Base-by-base conservation (phyloP, 192 early-diverging fungal species). In the Rhizoclosmatium sp. region DNA sequence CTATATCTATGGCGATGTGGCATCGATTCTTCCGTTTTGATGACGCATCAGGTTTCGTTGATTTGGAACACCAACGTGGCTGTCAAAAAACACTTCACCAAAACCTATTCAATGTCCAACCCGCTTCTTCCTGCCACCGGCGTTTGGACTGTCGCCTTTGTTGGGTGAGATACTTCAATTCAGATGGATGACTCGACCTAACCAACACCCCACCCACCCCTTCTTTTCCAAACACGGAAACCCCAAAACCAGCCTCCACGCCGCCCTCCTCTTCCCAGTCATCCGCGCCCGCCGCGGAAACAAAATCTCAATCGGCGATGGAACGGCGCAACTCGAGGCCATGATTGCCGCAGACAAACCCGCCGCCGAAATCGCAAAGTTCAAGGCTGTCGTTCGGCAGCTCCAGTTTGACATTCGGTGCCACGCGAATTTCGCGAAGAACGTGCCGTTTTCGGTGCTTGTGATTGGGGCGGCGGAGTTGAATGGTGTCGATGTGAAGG, bases 211-310 rank as follows among this genome's bases (percentile, higher is more conserved):
- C 31, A 31, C 31, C 31, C 31, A 31, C 0, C 31, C 31, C 31
- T 31, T 2, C 62, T n/a, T 58, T 19, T 65, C 39, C 64, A 44
- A 31, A 58, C 12, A 58, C 56, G 56, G 56, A 91, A 79, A 3
- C 12, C 12, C 12, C 64, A 65, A n/a, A 31, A 31, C 16, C 64
- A 69, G 68, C 16, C 68, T 69, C n/a, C 48, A 51, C 48, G 9
- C 47, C 16, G 68, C 48, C 16, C 40, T 69, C 48, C 68, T 47
- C 3, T 47, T 51, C 46, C 19, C 42, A 14, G 47, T 69, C 44
- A 69, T 69, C n/a, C 16, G 16, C 46, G 10, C 47, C 12, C 68
- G 68, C 47, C 68, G 68, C 68, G 12, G 48, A 2, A 14, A 69
- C 68, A 42, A 47, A 14, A 69, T 69, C 68, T 47, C 68, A 14